Evolutionary conservation across 306 rosid genomes (phyloP).

Genomic region (Quercus variabilis): DNA sequence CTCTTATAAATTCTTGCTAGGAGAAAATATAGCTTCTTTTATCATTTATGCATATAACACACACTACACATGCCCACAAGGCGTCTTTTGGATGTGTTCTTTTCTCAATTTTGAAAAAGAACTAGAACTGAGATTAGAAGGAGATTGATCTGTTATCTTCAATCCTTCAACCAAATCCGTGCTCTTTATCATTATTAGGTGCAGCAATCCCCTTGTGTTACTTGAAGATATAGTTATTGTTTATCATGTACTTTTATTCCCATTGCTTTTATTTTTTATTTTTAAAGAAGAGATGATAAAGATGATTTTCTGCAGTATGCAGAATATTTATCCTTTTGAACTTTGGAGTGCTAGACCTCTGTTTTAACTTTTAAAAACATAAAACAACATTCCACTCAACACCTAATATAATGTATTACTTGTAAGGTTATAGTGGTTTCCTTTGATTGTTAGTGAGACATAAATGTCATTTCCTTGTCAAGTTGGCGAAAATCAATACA

Average conservation of each 20-base stretch:
- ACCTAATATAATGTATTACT: not conserved
- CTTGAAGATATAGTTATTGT: not conserved
- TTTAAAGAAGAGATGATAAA: not conserved
- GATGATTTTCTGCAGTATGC: not conserved
- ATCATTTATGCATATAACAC: not conserved
- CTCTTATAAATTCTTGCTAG: not conserved
- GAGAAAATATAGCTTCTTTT: not conserved
- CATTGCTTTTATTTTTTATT: not conserved
- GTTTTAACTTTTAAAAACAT: not conserved
- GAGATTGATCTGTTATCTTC: not conserved
- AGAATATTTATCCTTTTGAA: not conserved
- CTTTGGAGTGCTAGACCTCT: not conserved
- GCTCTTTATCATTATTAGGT: not conserved
- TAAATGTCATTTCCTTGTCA: not conserved
- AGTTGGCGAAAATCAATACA: not conserved
- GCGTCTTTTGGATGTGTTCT: not conserved
- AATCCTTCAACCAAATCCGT: not conserved
- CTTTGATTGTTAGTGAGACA: not conserved
- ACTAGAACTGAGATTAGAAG: not conserved
- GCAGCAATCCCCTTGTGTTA: not conserved
- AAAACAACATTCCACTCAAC: not conserved
- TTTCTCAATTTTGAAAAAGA: not conserved
- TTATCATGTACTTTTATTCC: not conserved
- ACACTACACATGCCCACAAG: not conserved
- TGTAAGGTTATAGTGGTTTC: not conserved